Conservation (phyloP, 164 flowering plant genomes). For the Sedum album region DNA sequence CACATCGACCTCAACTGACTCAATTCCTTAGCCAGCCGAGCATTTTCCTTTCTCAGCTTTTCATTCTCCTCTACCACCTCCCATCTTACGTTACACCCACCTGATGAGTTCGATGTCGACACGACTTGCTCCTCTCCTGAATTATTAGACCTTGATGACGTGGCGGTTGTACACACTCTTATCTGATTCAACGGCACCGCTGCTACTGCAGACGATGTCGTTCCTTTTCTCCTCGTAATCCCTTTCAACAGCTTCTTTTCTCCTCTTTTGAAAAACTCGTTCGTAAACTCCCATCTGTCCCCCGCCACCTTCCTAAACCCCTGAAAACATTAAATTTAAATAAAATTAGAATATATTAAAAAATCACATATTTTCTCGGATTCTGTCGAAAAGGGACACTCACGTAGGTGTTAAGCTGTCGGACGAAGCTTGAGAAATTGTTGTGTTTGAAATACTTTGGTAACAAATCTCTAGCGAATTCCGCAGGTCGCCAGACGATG, state of each 20-base stretch:
- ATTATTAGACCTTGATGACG: neutral
- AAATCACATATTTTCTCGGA: too few relatives aligned
- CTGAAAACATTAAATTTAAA: constrained; percentile 13
- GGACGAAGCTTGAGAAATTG: constrained; percentile 68
- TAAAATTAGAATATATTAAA: too few relatives aligned
- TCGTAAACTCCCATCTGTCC: constrained; percentile 85
- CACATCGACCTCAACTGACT: constrained; percentile 35
- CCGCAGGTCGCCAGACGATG: constrained; percentile 57
- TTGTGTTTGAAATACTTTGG: constrained; percentile 62
- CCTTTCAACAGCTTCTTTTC: constrained; percentile 54
- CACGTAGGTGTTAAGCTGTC: constrained; percentile 67
- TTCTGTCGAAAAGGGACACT: neutral
- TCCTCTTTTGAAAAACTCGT: constrained; percentile 64
- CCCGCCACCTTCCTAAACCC: constrained; percentile 71
- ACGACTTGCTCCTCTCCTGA: neutral
- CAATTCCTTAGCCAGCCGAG: constrained; percentile 30
- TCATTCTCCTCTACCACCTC: constrained; percentile 56
- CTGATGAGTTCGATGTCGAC: neutral
- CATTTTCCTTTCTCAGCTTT: constrained; percentile 37
- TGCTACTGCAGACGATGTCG: constrained; percentile 16
- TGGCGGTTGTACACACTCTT: constrained; percentile 10
- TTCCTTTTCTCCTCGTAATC: constrained; percentile 59
- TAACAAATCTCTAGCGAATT: constrained; percentile 53
- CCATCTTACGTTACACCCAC: constrained; percentile 1
- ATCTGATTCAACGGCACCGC: constrained; percentile 12